Evolutionary conservation across 345 rosid species (phyloP).

Genomic region (Citrus sp.): DNA sequence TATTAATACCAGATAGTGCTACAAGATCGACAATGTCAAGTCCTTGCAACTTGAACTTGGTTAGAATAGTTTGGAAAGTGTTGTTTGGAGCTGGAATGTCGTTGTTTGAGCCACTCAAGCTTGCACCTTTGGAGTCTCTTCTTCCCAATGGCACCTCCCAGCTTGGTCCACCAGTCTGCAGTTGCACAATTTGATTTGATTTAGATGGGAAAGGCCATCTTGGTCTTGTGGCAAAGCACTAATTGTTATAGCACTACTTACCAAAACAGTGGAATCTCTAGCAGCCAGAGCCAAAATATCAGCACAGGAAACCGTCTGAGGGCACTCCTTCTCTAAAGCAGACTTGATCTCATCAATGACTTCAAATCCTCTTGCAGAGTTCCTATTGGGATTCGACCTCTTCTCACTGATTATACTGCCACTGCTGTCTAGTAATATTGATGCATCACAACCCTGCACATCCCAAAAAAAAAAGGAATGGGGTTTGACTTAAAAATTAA

Average conservation of each 20-base stretch:
- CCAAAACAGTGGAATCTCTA: slow-evolving; percentile 89
- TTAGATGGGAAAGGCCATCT: not conserved
- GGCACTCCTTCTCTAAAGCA: slow-evolving; percentile 74
- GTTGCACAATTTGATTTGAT: not conserved
- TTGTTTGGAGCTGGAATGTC: slow-evolving; percentile 73
- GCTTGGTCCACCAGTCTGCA: slow-evolving; percentile 79
- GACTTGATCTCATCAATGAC: slow-evolving; percentile 74
- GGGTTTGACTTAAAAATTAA: not conserved
- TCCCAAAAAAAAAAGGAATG: too few relatives aligned
- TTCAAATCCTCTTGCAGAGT: slow-evolving; percentile 82
- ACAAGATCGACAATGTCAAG: slow-evolving; percentile 76
- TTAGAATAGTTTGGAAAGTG: slow-evolving; percentile 64
- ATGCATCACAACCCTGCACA: slow-evolving; percentile 88
- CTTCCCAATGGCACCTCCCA: slow-evolving; percentile 91
- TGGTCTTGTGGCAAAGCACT: not conserved
- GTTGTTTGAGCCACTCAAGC: slow-evolving; percentile 77
- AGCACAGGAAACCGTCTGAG: slow-evolving; percentile 81
- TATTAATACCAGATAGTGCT: slow-evolving; percentile 66
- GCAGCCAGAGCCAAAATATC: slow-evolving; percentile 75
- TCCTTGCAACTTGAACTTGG: slow-evolving; percentile 59
- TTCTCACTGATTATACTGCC: slow-evolving; percentile 66
- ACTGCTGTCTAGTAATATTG: slow-evolving; percentile 66
- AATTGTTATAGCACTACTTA: slow-evolving; percentile 23
- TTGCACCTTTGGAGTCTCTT: slow-evolving; percentile 68
- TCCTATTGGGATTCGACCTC: slow-evolving; percentile 65